Conservation (phyloP, 208 protist species). For the Acanthamoeba sp. region DNA sequence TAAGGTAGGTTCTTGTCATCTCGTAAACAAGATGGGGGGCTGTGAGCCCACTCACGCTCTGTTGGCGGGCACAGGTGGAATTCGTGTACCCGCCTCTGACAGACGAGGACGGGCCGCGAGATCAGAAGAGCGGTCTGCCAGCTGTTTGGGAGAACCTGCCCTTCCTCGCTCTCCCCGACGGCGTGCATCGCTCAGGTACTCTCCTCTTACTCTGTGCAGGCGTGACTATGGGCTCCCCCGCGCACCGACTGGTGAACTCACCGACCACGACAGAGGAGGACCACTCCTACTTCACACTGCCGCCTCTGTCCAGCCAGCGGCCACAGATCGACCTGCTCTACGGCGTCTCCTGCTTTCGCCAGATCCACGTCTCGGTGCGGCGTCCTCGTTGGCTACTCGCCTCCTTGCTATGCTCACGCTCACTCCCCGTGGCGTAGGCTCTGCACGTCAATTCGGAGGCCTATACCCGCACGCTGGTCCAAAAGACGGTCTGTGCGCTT, state of each 20-base stretch:
- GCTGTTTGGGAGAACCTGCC: constrained; percentile 44
- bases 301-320: constrained; percentile 13
- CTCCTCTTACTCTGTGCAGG: background rate
- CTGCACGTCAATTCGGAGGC: constrained; percentile 27
- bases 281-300: constrained; percentile 50
- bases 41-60: no score
- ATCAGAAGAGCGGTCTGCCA: constrained; percentile 28
- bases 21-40: no score
- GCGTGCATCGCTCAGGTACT: constrained; percentile 61
- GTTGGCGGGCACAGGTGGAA: background rate
- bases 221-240: background rate
- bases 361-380: constrained; percentile 51
- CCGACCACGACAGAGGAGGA: constrained; percentile 71
- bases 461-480: constrained; percentile 57
- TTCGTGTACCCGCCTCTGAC: constrained; percentile 31
- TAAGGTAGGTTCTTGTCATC: background rate
- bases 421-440: background rate
- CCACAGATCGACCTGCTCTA: constrained; percentile 30
- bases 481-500: constrained; percentile 58
- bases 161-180: constrained; percentile 67
- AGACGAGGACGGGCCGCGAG: background rate
- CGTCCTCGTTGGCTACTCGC: no score
- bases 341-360: constrained; percentile 57
- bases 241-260: no score
- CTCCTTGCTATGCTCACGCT: no score